These are phyloP conservation scores for Cucurbita maxima DNA, from an alignment of 306 rosid genomes.

Conservation along the genomic window DNA sequence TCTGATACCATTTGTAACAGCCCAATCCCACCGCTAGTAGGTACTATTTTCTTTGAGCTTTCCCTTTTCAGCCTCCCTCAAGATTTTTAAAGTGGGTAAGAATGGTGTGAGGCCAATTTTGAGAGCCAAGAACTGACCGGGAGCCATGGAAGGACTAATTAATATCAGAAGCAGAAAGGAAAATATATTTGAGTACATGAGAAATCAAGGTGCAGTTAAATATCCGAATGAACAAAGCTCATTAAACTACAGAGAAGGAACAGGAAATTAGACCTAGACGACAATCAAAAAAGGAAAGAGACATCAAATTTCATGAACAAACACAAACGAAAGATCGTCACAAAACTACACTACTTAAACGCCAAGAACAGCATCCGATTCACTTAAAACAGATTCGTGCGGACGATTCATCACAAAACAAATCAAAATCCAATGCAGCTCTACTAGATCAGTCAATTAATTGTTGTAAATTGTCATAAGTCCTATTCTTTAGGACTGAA, in stretches of 20 bases:
- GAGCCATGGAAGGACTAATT: not conserved
- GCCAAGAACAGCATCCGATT: not conserved
- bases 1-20: too few relatives aligned
- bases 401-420: not conserved
- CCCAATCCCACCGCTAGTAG: too few relatives aligned
- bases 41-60: too few relatives aligned
- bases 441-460: not conserved
- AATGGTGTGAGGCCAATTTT: not conserved
- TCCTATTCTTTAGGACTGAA: too few relatives aligned
- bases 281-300: too few relatives aligned
- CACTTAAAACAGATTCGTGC: not conserved
- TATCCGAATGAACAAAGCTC: not conserved
- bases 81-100: not conserved
- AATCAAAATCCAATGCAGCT: not conserved
- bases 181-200: not conserved
- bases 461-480: too few relatives aligned
- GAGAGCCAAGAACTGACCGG: not conserved
- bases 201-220: not conserved
- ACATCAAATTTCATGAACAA: too few relatives aligned
- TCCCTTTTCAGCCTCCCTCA: not conserved
- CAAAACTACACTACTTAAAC: not conserved
- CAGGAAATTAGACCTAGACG: not conserved
- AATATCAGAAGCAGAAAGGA: not conserved
- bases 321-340: not conserved
- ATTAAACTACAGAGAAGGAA: not conserved